Evolutionary conservation across 1,284 basidiomycete genomes (phyloP), one percentile per base, ranked within the genome.

Genomic region (Ceratobasidium sp.): DNA sequence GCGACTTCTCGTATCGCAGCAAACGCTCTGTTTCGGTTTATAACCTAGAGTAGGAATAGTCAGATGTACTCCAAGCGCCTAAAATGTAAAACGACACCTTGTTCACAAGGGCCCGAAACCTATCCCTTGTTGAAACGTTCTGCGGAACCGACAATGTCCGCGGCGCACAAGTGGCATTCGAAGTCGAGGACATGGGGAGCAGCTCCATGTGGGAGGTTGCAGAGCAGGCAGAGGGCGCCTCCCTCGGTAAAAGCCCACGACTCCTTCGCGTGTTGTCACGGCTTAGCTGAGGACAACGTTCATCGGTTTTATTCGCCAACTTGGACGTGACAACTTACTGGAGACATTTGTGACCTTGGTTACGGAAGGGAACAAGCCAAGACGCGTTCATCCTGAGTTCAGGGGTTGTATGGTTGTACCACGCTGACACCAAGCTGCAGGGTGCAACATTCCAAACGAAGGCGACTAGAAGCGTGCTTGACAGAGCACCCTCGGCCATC

Each of bases 41-140:
- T 74, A 18, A 74, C 59, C 71, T 74, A 64, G 35, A 74, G 6
- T 8, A 71, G 41, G 12, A 41, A 46, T 41, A 30, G 27, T 35
- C 18, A 44, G 38, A 44, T n/a, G 20, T 33, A 3, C 3, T 23
- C 8, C 30, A 20, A 44, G 60, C n/a, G 35, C 38, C 35, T n/a
- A 23, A 64, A 44, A 64, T 14, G 12, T 62, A 33, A 33, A 18
- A 16, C 1, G 20, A 18, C 27, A 74, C 71, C 59, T 64, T 74
- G 44, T 74, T 64, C 12, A 74, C 71, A 10, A 74, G 20, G 1
- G 59, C 10, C 18, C 71, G 71, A 57, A 74, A 74, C 27, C 48
- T 74, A 30, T 64, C 59, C n/a, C 20, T 50, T 38, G 71, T 18
- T 30, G 71, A 74, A 59, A 10, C 20, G 8, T 35, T 52, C 46